A percentile compares a stretch with the other conserved stretches of the same genome.
Evolutionary conservation across 352 stramenopile genomes (phyloP).

Genomic region (Phytophthora europaea): DNA sequence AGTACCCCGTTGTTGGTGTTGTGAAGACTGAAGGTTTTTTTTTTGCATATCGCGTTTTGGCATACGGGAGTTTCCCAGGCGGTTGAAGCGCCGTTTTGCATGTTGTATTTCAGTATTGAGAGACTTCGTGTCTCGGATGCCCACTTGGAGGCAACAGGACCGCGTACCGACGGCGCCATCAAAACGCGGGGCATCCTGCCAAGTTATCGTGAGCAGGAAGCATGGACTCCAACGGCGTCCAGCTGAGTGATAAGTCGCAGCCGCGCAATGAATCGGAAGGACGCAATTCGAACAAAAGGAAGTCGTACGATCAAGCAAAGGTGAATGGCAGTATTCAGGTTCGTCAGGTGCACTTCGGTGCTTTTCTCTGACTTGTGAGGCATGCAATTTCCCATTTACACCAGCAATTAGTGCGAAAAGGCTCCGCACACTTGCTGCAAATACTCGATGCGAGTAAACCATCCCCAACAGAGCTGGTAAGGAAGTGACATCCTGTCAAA

Average conservation of each 20-base stretch:
- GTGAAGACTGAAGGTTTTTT: slow-evolving; percentile 9
- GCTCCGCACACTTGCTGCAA: slow-evolving; percentile 33
- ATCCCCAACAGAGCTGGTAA: slow-evolving; percentile 30
- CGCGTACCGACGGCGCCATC: slow-evolving; percentile 2
- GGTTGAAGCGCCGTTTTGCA: slow-evolving; percentile 15
- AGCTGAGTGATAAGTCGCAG: slow-evolving; percentile 7
- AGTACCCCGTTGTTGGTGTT: not conserved
- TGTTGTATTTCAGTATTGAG: slow-evolving; percentile 8
- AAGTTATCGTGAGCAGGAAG: slow-evolving; percentile 4
- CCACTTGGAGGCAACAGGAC: slow-evolving; percentile 8
- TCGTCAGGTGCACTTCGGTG: not conserved
- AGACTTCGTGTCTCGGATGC: slow-evolving; percentile 13
- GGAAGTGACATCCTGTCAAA: not conserved
- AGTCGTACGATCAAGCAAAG: slow-evolving; percentile 31
- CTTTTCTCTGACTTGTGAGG: slow-evolving; percentile 1
- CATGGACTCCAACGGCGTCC: slow-evolving; percentile 16
- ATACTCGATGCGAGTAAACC: slow-evolving; percentile 28
- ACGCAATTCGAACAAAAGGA: slow-evolving; percentile 6
- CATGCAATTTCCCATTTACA: not conserved
- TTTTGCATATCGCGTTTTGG: slow-evolving; percentile 22
- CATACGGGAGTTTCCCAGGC: slow-evolving; percentile 20
- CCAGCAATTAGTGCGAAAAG: slow-evolving; percentile 38
- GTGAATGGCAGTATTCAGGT: slow-evolving; percentile 4
- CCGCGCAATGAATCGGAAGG: slow-evolving; percentile 12
- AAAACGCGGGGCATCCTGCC: slow-evolving; percentile 5